Base-by-base conservation (phyloP, 2,329 filamentous ascomycete genomes). In the Xylariaceae sp. region DNA sequence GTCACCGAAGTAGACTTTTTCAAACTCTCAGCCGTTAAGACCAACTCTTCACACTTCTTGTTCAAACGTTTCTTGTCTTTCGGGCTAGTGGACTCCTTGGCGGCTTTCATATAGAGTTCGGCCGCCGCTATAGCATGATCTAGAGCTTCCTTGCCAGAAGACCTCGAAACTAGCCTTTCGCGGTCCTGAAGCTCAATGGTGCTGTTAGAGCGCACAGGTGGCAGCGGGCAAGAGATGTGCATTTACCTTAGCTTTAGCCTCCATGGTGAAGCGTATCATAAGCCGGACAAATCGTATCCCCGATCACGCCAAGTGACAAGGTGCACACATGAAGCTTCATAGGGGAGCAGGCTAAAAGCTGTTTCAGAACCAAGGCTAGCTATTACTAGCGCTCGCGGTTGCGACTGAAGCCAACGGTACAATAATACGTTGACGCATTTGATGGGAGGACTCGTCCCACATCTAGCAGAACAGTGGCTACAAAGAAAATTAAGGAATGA, bases 91-190 rank as follows among this genome's bases (percentile, higher is more conserved):
- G 86, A 81, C 54, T 89, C 76, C 54, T 77, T 79, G 47, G 90
- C 76, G 2, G 90, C 90, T 65, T 84, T 83, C 85, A 97, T 90
- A 63, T 94, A 92, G 44, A 88, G 76, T 69, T 97, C 91, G 18
- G 86, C 88, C 4, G 89, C 89, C 59, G 81, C 77, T 66, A 96
- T 91, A 43, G 91, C 87, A 69, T 89, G 82, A 45, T 85, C 77
- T 50, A 97, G 79, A 36, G 91, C 91, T 62, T 86, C 84, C 60
- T 82, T 80, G 41, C 78, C 81, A 68, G 55, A 76, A 71, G 63
- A 87, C 73, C 64, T 73, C 73, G 54, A 62, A 49, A 55, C 55
- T 37, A 68, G 50, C 23, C 72, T 73, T 70, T 85, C 83, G 58
- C 76, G 77, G 71, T 76, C 78, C 82, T 85, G 68, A 13, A 54